A percentile compares a stretch with the other conserved stretches of the same genome.
These are phyloP conservation scores for Arthromyces matolae DNA, from an alignment of 768 basidiomycete genomes.

Conservation along the genomic window DNA sequence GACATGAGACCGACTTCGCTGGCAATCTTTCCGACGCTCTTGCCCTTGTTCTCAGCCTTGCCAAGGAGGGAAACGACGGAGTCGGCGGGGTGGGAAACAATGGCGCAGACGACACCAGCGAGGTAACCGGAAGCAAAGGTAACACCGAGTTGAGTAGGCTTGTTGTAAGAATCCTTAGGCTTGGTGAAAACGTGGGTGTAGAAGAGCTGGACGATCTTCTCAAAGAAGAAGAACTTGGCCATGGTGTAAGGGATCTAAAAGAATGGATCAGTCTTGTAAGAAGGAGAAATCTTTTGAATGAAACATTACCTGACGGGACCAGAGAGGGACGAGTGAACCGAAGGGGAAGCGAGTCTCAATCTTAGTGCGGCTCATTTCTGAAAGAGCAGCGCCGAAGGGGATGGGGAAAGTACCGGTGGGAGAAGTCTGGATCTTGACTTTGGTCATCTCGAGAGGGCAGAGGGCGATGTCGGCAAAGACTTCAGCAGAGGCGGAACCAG, in stretches of 20 bases:
- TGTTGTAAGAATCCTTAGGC: constrained; percentile 75
- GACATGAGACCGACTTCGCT: constrained; percentile 61
- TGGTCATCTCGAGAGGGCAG: constrained; percentile 92
- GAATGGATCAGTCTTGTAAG: not conserved
- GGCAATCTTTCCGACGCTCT: constrained; percentile 66
- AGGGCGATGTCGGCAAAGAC: constrained; percentile 95
- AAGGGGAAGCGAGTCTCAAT: constrained; percentile 80
- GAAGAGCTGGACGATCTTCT: constrained; percentile 83
- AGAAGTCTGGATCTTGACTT: constrained; percentile 87
- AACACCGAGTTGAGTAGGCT: constrained; percentile 82
- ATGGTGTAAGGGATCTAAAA: constrained; percentile 92
- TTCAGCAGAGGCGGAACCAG: constrained; percentile 90
- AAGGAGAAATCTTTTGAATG: not conserved
- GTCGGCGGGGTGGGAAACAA: constrained; percentile 96
- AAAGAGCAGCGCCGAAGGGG: constrained; percentile 65
- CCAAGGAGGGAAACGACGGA: constrained; percentile 91
- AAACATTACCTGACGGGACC: constrained; percentile 75
- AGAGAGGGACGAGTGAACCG: constrained; percentile 80
- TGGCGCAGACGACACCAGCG: constrained; percentile 92
- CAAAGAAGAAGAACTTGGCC: constrained; percentile 98
- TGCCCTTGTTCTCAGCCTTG: constrained; percentile 83
- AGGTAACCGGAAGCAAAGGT: constrained; percentile 91
- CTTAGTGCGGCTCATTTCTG: constrained; percentile 65
- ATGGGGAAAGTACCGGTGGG: constrained; percentile 73
- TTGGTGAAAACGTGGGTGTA: constrained; percentile 82